Evolutionary conservation across 192 early-diverging fungal species (phyloP), one percentile per base, ranked within the genome.

Genomic region (Funneliformis geosporum): DNA sequence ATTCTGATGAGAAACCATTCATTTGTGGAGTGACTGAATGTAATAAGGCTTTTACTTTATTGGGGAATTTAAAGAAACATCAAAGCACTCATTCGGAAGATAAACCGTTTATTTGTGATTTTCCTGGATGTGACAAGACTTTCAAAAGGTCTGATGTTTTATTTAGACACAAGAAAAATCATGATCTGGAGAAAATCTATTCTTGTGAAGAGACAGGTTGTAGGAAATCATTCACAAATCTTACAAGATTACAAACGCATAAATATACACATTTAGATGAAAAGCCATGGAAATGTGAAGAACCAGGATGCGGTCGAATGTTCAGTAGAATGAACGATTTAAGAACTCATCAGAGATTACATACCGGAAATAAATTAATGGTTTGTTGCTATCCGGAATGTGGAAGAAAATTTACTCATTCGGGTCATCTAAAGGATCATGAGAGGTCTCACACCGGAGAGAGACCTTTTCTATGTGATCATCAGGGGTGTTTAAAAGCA

Each of bases 1-100:
- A 96, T 78, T 85, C 89, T 16, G 91, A 90, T 42, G 90, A 92
- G 78, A 93, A 92, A 76, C 94, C 91, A 23, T 96, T 92, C 74
- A 82, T 86, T 67, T 96, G 95, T 84, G 83, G 88, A 39, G 77
- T 89, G 9, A 70, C 81, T 25, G 90, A 84, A 66, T 96, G 95
- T 76, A 85, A 79, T 65, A 91, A 91, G 79, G 86, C 89, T 33
- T 96, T 96, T 78, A 90, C 89, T 27, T 93, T 95, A 82, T 84
- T 91, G 47, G 95, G 94, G 10, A 92, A 92, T 71, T 84, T 92
- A 10, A 91, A 86, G 80, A 83, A 84, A 75, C 25, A 55, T 78
- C 8, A 28, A 5, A 60, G 33, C n/a, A 74, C 42, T 6, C 66
- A 28, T 68, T 40, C 66, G 2, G 28, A 38, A 23, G 66, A 92